phyloP scores from a whole-genome alignment of 2,329 filamentous ascomycete species.

The Nothophaeocryptopus gaeumannii region DNA sequence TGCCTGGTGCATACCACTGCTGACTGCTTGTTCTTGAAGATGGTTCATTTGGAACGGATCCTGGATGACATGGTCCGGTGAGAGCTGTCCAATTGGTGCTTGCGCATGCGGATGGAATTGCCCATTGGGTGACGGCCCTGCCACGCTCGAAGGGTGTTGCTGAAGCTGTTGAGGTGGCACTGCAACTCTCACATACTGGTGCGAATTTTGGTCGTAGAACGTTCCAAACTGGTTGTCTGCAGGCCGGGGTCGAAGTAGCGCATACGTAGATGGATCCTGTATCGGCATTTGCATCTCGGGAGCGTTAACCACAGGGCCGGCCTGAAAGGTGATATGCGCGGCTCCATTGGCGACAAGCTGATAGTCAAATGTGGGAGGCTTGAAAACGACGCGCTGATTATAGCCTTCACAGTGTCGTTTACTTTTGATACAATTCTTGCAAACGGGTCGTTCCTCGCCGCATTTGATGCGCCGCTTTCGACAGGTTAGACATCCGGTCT shows the following conservation, averaged over 20 bases:
- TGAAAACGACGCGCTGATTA: constrained; percentile 77
- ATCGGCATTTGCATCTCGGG: constrained; percentile 1
- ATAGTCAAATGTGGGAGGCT: constrained; percentile 63
- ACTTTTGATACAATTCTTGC: constrained; percentile 81
- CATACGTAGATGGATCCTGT: constrained; percentile 10
- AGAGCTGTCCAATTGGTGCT: neutral
- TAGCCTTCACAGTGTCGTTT: constrained; percentile 83
- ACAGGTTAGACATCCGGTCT: constrained; percentile 91
- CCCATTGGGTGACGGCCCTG: constrained; percentile 1
- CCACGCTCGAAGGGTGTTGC: constrained; percentile 1
- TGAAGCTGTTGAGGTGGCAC: constrained; percentile 10
- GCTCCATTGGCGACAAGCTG: constrained; percentile 46
- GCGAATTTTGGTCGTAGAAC: constrained; percentile 11
- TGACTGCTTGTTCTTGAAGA: neutral
- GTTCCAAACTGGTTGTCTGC: constrained; percentile 12
- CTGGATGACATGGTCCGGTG: constrained; percentile 12
- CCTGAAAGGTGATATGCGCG: constrained; percentile 38
- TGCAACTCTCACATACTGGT: constrained; percentile 14
- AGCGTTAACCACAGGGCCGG: constrained; percentile 16
- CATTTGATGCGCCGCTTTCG: constrained; percentile 95
- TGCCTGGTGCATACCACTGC: too few relatives aligned
- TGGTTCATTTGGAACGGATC: constrained; percentile 7
- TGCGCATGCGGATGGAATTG: neutral
- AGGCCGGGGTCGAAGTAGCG: constrained; percentile 17
- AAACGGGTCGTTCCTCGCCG: constrained; percentile 80